Evolutionary conservation across 345 rosid species (phyloP).

Genomic region (Lagerstroemia speciosa): DNA sequence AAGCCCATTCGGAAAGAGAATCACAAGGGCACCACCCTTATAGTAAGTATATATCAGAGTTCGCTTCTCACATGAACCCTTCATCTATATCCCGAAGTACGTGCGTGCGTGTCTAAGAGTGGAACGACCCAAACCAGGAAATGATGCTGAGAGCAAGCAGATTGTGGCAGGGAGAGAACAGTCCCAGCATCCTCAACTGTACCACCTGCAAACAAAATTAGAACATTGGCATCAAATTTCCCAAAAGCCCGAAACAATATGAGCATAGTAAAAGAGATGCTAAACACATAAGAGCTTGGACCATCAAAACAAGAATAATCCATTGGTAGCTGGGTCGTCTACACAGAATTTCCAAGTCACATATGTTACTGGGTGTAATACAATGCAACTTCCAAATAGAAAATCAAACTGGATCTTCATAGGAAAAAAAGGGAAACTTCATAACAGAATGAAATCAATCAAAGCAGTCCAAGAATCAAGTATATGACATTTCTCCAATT

Average conservation of each 20-base stretch:
- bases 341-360: no score
- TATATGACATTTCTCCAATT: background rate
- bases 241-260: background rate
- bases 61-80: slow-evolving; percentile 3
- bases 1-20: background rate
- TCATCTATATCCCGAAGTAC: background rate
- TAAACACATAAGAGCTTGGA: background rate
- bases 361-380: no score
- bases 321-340: no score
- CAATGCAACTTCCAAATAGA: background rate
- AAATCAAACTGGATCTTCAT: background rate
- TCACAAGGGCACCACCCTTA: background rate
- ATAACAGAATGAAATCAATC: background rate
- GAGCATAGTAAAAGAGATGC: no score
- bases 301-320: slow-evolving; percentile 2
- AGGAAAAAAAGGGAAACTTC: background rate
- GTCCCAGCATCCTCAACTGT: slow-evolving; percentile 11
- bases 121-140: background rate
- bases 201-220: slow-evolving; percentile 35
- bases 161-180: background rate
- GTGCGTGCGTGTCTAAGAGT: background rate
- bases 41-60: background rate
- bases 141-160: background rate
- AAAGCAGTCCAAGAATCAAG: background rate
- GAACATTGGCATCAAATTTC: background rate